These are phyloP conservation scores for Mortierella sp. DNA, from an alignment of 371 early-diverging fungal species.

Conservation along the genomic window DNA sequence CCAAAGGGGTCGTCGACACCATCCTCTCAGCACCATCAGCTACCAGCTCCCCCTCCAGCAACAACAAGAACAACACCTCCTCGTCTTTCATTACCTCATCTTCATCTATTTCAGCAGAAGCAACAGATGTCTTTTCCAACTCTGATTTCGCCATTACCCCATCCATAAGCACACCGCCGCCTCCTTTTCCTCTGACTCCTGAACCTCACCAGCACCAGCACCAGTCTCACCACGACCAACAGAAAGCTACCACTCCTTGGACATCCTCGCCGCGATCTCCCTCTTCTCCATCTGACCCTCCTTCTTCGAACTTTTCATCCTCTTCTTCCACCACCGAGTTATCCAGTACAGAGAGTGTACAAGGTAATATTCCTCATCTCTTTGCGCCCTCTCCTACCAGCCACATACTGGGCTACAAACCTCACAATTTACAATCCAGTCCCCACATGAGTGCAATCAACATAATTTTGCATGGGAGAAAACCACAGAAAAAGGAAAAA, in stretches of 20 bases:
- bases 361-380: background rate
- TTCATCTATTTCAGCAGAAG: background rate
- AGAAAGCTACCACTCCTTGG: background rate
- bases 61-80: background rate
- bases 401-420: no score
- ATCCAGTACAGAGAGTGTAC: background rate
- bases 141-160: background rate
- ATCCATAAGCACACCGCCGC: background rate
- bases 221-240: no score
- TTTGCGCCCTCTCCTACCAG: no score
- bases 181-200: conserved; percentile 2
- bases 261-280: background rate
- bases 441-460: no score
- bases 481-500: no score
- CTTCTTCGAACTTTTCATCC: background rate
- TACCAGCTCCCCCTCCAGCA: no score
- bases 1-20: no score
- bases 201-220: background rate
- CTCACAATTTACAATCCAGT: no score
- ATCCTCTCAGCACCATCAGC: no score
- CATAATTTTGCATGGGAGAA: no score
- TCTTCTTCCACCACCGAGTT: background rate
- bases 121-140: background rate
- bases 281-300: background rate
- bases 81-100: conserved; percentile 7